Base-by-base conservation (phyloP, 2,329 filamentous ascomycete species). In the Neofusicoccum laricinum region DNA sequence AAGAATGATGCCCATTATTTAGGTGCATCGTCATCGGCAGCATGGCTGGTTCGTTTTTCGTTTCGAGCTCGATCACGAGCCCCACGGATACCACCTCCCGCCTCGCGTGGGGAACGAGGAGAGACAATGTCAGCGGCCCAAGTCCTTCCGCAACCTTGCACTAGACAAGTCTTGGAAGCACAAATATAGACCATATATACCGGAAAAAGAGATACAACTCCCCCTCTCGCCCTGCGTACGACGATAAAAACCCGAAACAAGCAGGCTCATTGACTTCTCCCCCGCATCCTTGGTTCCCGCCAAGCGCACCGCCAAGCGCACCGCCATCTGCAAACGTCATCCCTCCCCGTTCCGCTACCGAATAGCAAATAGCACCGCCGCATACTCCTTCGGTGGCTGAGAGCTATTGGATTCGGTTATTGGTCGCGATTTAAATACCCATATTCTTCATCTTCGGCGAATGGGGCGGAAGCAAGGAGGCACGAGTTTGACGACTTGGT, bases 61-160 rank as follows among this genome's bases (percentile, higher is more conserved):
- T 25, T 15, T 32, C 41, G 30, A 25, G 6, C 32, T 32, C 36
- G 25, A 40, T 38, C 45, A 40, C n/a, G 43, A 51, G 34, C 25
- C 34, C 25, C 8, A 36, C 32, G 45, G 19, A 61, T 53, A 10
- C 17, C 17, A 25, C 19, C 6, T 57, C 3, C 15, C 14, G 21
- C 53, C 21, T 63, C 59, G 59, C 19, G 36, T 19, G 21, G n/a
- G 59, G 19, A 63, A 63, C 25, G 38, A 51, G 21, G 25, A 40
- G 40, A 51, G 36, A 41, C 45, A 14, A 61, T 14, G 19, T 40
- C 7, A 19, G 46, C 58, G 45, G 58, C 38, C 38, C 17, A 17
- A 17, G 6, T 3, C 43, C 19, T 19, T n/a, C 17, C 7, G 30
- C 34, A 15, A 32, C 14, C 50, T 43, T 21, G 51, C 51, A 55